Evolutionary conservation across 2,329 filamentous ascomycete species (phyloP).

Genomic region (Penicillium palitans): DNA sequence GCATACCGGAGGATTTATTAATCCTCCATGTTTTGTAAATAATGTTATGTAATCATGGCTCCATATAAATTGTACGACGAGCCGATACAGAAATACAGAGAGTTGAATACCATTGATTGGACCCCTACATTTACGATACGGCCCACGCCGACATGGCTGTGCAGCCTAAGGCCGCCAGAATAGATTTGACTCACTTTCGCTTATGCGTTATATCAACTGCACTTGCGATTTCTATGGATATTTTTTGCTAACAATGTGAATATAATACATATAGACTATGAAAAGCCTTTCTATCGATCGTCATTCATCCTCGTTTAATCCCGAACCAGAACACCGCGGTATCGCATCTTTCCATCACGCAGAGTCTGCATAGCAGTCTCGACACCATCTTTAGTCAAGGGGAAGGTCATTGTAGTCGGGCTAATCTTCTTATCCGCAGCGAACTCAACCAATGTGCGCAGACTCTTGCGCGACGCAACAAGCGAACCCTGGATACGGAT

Average conservation of each 20-base stretch:
- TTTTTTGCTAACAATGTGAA: background rate
- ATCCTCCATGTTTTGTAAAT: too few relatives aligned
- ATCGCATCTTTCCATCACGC: constrained; percentile 49
- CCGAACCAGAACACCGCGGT: constrained; percentile 48
- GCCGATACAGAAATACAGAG: too few relatives aligned
- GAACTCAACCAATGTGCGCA: constrained; percentile 62
- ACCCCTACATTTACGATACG: too few relatives aligned
- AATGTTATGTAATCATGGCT: too few relatives aligned
- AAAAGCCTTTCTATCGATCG: constrained; percentile 22
- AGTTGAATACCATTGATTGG: too few relatives aligned
- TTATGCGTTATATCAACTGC: background rate
- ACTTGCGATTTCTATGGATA: background rate
- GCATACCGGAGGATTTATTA: too few relatives aligned
- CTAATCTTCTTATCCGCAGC: constrained; percentile 61
- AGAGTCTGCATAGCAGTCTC: constrained; percentile 47
- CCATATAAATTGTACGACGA: too few relatives aligned
- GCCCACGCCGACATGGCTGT: too few relatives aligned
- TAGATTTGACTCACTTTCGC: too few relatives aligned
- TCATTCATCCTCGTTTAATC: background rate
- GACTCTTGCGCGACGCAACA: constrained; percentile 62
- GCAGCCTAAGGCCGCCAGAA: too few relatives aligned
- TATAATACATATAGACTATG: background rate
- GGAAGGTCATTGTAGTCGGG: constrained; percentile 65
- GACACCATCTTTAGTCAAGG: constrained; percentile 47
- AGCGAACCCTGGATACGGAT: constrained; percentile 64